These are phyloP conservation scores for Naganishia cerealis DNA, from an alignment of 1,284 basidiomycete genomes.

Conservation along the genomic window DNA sequence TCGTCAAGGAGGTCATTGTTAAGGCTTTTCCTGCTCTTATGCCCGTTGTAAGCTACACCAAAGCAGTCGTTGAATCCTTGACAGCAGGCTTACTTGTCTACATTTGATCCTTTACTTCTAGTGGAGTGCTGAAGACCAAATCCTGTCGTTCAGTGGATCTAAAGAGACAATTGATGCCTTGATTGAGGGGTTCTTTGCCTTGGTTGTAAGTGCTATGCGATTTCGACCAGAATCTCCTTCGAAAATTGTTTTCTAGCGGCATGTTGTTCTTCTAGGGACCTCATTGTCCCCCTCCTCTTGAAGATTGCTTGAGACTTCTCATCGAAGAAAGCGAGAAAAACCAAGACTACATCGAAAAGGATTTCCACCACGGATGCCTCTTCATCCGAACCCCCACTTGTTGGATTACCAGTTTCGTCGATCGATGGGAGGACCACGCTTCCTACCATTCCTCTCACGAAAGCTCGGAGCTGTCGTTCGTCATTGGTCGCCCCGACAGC, in stretches of 20 bases:
- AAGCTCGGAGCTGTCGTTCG: not conserved
- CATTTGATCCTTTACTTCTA: too few relatives aligned
- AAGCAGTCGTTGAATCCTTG: too few relatives aligned
- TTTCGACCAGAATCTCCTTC: not conserved
- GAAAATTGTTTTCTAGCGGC: not conserved
- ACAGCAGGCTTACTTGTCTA: too few relatives aligned
- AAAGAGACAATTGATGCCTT: too few relatives aligned
- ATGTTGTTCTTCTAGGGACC: not conserved
- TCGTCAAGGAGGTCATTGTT: too few relatives aligned
- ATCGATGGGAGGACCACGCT: not conserved
- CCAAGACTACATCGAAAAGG: not conserved
- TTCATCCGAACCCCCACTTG: not conserved
- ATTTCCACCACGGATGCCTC: not conserved
- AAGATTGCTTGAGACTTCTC: not conserved
- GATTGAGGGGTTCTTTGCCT: not conserved
- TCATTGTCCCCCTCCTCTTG: not conserved
- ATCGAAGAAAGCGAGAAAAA: not conserved
- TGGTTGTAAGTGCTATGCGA: not conserved
- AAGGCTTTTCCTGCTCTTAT: too few relatives aligned
- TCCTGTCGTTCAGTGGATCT: too few relatives aligned
- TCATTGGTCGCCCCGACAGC: not conserved
- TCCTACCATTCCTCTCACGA: not conserved
- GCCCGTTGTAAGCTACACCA: too few relatives aligned
- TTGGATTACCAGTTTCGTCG: not conserved
- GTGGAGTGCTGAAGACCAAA: too few relatives aligned